Percentiles rank a stretch among this genome's conserved stretches.
phyloP scores from a whole-genome alignment of 352 stramenopile species.

The Pythium vanterpoolii region DNA sequence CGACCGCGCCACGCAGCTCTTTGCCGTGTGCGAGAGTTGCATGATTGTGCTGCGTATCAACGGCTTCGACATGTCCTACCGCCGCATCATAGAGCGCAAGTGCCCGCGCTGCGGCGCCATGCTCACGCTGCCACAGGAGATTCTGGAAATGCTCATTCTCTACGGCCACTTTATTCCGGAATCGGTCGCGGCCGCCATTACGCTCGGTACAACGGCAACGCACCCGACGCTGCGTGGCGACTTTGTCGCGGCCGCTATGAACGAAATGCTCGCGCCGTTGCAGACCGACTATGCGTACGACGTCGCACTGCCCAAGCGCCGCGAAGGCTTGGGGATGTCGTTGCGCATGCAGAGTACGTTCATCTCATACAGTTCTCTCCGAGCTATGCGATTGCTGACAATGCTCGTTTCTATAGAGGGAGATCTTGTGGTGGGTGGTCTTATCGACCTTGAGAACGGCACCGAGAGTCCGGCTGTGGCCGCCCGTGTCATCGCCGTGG shows the following conservation, averaged over 20 bases:
- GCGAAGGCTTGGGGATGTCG: conserved; percentile 80
- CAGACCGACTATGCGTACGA: conserved; percentile 86
- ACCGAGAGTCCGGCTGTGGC: conserved; percentile 76
- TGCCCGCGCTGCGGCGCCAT: conserved; percentile 58
- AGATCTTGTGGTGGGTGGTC: conserved; percentile 72
- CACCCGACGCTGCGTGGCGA: conserved; percentile 72
- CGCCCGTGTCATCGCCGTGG: conserved; percentile 71
- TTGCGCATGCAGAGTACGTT: conserved; percentile 84
- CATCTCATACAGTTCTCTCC: neutral
- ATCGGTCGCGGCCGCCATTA: conserved; percentile 53
- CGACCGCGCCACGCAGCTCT: conserved; percentile 54
- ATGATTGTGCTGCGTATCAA: conserved; percentile 63
- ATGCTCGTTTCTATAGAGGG: conserved; percentile 38
- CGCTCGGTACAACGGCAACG: conserved; percentile 63
- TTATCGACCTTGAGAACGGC: conserved; percentile 82
- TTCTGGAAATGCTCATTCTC: conserved; percentile 88
- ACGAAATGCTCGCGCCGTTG: conserved; percentile 72
- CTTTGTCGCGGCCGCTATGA: conserved; percentile 82
- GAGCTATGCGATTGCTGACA: neutral
- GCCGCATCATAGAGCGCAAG: conserved; percentile 75
- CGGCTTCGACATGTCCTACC: conserved; percentile 80
- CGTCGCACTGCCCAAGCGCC: conserved; percentile 73
- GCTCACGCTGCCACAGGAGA: conserved; percentile 67
- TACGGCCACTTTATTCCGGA: conserved; percentile 82
- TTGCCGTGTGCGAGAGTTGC: conserved; percentile 73